phyloP scores from a whole-genome alignment of 176 grass and related monocot genomes.

The Otatea glauca region DNA sequence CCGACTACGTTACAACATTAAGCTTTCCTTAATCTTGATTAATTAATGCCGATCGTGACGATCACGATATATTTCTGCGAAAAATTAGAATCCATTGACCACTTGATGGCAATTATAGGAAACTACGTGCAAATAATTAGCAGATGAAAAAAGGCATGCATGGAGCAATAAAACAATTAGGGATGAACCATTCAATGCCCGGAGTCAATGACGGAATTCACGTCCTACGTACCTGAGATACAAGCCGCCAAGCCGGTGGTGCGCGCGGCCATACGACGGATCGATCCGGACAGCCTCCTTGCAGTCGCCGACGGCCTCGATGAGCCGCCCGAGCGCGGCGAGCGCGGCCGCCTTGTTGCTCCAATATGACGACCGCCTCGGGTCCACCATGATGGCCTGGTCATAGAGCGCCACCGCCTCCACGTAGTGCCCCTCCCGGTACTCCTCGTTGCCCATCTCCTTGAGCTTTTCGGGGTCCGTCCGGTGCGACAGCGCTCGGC shows the following conservation, averaged over 20 bases:
- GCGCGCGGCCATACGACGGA: slow-evolving; percentile 65
- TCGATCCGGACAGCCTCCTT: slow-evolving; percentile 83
- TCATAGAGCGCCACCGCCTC: slow-evolving; percentile 91
- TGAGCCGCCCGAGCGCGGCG: slow-evolving; percentile 60
- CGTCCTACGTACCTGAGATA: slow-evolving; percentile 72
- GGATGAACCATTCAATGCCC: neutral
- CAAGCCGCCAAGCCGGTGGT: slow-evolving; percentile 71
- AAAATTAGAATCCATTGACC: neutral
- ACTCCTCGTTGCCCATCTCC: slow-evolving; percentile 97
- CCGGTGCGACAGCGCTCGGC: slow-evolving; percentile 67
- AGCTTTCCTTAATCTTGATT: neutral
- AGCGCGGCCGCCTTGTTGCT: slow-evolving; percentile 92
- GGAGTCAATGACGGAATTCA: neutral
- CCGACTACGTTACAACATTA: neutral
- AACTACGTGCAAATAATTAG: neutral
- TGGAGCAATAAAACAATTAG: neutral
- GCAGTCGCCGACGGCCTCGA: slow-evolving; percentile 82
- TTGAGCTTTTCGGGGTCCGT: slow-evolving; percentile 87
- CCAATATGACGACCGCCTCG: slow-evolving; percentile 63
- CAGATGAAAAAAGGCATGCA: neutral
- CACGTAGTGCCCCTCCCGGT: slow-evolving; percentile 71
- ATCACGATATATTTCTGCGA: neutral
- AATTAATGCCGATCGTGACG: neutral
- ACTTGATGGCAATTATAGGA: neutral
- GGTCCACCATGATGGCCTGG: slow-evolving; percentile 81